Evolutionary conservation across 371 early-diverging fungal genomes (phyloP), one percentile per base, ranked within the genome.

Genomic region (Thermomucor indicae-seudaticae): DNA sequence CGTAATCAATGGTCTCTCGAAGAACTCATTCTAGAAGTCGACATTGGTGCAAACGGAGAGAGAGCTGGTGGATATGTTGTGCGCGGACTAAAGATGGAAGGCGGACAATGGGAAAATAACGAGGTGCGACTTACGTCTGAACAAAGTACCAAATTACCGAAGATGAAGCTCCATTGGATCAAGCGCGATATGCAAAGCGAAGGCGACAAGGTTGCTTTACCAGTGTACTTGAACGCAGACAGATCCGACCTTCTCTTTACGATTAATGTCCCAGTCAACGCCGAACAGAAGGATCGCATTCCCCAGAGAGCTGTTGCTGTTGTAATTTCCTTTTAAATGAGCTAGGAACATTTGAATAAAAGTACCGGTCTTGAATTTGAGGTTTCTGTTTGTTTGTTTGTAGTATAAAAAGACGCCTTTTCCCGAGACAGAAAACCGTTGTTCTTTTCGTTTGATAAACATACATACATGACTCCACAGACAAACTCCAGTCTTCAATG

Each of bases 181-280:
- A 59, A 58, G 43, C 57, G 66, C 32, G 54, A 47, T 34, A 6
- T 30, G 22, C 44, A 47, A 34, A 52, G 51, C 8, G 62, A 63
- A 24, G 29, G 52, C 5, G 53, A 57, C 25, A 38, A 55, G 27
- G 72, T 80, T 0, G 57, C 62, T 0, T 57, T 95, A 7, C 95
- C 95, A 0, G 90, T 93, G 4, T 95, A 94, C 51, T 77, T 94
- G 42, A 93, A 95, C 56, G 67, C 70, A 7, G 94, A 94, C 53
- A 76, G 95, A 48, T 60, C 57, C 16, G 83, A 83, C 27, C 53
- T 93, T n/a, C 62, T 95, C 53, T 93, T 95, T 48, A 73, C 80
- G 4, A 83, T 86, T 23, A 32, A 59, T 28, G 65, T 88, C 6
- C 62, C 63, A 17, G 68, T 73, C 4, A 57, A 75, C 48, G 43